Conservation (phyloP, 192 early-diverging fungal species). For the Linnemannia elongata region DNA sequence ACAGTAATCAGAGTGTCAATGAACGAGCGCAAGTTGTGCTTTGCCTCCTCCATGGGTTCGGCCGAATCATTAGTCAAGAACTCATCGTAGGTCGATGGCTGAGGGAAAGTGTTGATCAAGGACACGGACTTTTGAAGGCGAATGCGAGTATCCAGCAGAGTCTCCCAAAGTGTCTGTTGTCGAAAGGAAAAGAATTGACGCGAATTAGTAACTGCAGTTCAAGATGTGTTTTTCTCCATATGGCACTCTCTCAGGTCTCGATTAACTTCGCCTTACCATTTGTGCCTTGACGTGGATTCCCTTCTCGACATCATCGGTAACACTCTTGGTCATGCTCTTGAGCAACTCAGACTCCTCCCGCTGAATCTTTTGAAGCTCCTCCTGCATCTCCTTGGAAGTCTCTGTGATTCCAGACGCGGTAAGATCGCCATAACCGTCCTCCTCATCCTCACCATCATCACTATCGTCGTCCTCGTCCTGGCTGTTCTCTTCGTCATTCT, state of each 20-base stretch:
- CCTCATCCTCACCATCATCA: constrained; percentile 60
- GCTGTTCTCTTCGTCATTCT: constrained; percentile 40
- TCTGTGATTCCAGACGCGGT: constrained; percentile 32
- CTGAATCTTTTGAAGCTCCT: constrained; percentile 81
- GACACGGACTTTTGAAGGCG: constrained; percentile 84
- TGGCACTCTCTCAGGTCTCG: background rate
- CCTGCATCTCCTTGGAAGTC: constrained; percentile 57
- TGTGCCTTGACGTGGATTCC: constrained; percentile 93
- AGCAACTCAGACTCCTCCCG: constrained; percentile 89
- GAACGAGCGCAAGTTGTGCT: constrained; percentile 52
- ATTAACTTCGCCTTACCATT: constrained; percentile 70
- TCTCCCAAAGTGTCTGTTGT: constrained; percentile 81
- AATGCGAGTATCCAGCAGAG: constrained; percentile 87
- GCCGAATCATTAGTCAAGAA: constrained; percentile 46
- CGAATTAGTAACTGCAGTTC: background rate
- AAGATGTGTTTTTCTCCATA: background rate
- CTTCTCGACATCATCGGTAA: constrained; percentile 87
- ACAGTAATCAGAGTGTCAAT: constrained; percentile 59
- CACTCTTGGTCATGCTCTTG: constrained; percentile 79
- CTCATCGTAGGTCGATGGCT: constrained; percentile 57
- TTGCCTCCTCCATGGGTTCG: constrained; percentile 43
- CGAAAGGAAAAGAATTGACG: background rate
- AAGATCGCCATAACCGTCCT: constrained; percentile 54
- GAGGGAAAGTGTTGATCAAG: constrained; percentile 86
- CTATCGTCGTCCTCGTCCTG: constrained; percentile 56